These are phyloP conservation scores for Eimeria necatrix DNA, from an alignment of 169 alveolate genomes.

Conservation along the genomic window DNA sequence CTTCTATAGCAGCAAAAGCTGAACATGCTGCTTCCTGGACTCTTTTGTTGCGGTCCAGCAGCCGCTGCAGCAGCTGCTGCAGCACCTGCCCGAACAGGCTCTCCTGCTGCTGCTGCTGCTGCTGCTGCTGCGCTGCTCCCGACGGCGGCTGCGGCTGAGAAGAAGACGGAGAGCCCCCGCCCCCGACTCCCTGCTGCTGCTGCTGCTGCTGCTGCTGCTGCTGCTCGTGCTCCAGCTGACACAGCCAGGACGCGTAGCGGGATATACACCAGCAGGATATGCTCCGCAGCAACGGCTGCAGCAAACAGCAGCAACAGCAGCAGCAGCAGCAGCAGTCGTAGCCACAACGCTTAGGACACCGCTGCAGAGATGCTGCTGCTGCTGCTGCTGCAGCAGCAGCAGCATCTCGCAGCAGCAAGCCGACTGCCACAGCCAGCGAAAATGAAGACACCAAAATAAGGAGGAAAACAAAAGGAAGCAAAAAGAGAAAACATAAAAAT, in stretches of 20 bases:
- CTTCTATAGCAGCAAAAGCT: constrained; percentile 94
- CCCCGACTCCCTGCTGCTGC: constrained; percentile 72
- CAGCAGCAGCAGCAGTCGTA: not conserved
- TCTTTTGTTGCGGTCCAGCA: constrained; percentile 93
- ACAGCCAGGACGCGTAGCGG: constrained; percentile 91
- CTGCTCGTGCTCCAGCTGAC: constrained; percentile 84
- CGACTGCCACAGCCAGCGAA: not conserved
- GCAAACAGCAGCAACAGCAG: not conserved
- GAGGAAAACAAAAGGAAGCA: not conserved
- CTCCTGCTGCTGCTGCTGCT: constrained; percentile 84
- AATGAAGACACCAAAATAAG: not conserved
- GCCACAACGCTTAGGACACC: not conserved
- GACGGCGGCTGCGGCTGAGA: constrained; percentile 82
- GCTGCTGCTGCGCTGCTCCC: constrained; percentile 77
- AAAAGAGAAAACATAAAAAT: not conserved
- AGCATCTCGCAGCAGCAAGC: not conserved
- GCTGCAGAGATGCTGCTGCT: not conserved
- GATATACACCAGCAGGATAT: constrained; percentile 95
- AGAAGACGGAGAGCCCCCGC: no score
- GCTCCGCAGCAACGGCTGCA: constrained; percentile 93
- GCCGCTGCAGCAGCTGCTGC: constrained; percentile 86
- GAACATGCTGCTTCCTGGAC: constrained; percentile 97
- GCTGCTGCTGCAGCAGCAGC: not conserved
- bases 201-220: constrained; percentile 84
- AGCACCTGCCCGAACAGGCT: constrained; percentile 78